Conservation (phyloP, 2,329 filamentous ascomycete species). For the Cadophora luteo-olivacea region DNA sequence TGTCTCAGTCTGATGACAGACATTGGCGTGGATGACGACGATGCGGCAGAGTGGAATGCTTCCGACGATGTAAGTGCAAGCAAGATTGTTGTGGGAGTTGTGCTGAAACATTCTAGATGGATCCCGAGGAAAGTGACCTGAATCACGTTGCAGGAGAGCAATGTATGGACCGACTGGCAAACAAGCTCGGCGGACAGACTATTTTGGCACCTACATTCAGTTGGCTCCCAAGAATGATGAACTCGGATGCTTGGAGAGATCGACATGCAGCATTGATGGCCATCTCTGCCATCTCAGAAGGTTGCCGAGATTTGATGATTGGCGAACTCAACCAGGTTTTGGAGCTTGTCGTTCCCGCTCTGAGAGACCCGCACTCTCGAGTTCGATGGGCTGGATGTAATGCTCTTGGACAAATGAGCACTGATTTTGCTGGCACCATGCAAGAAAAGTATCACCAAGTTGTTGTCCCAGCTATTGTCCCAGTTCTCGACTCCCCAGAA, state of each 20-base stretch:
- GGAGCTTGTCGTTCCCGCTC: slow-evolving; percentile 89
- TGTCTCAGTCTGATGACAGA: slow-evolving; percentile 98
- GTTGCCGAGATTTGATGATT: slow-evolving; percentile 94
- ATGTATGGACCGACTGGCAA: slow-evolving; percentile 96
- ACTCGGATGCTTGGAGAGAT: slow-evolving; percentile 91
- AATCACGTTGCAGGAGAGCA: slow-evolving; percentile 99
- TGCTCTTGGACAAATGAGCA: slow-evolving; percentile 99
- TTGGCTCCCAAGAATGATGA: slow-evolving; percentile 98
- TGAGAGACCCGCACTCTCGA: slow-evolving; percentile 88
- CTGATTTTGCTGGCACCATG: slow-evolving; percentile 97
- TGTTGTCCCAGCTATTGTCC: slow-evolving; percentile 89
- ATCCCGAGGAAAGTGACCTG: slow-evolving; percentile 93
- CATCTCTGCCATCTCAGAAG: slow-evolving; percentile 97
- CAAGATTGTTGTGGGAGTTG: background rate
- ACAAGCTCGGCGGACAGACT: slow-evolving; percentile 94
- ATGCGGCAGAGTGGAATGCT: slow-evolving; percentile 90
- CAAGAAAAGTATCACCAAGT: slow-evolving; percentile 92
- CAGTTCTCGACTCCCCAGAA: slow-evolving; percentile 87
- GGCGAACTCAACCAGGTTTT: slow-evolving; percentile 93
- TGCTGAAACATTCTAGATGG: slow-evolving; percentile 64
- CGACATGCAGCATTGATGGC: slow-evolving; percentile 97
- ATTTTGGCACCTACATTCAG: slow-evolving; percentile 92
- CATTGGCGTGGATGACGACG: slow-evolving; percentile 91
- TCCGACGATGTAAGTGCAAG: slow-evolving; percentile 78
- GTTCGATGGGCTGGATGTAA: slow-evolving; percentile 98